phyloP scores from a whole-genome alignment of 2,329 filamentous ascomycete species.

The Bretziella fagacearum region DNA sequence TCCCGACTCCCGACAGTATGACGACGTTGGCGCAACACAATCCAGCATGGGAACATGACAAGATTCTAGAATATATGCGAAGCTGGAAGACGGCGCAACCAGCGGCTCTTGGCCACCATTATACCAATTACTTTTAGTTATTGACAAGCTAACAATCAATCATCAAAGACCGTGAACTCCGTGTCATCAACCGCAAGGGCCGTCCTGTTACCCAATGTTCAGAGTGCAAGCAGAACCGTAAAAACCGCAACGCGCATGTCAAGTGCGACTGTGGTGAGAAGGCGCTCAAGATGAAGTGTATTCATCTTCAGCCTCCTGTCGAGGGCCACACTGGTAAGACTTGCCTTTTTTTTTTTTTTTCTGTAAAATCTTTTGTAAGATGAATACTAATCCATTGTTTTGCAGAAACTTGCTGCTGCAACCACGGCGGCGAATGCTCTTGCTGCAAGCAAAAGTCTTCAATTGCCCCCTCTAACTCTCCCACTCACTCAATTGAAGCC shows the following conservation, averaged over 20 bases:
- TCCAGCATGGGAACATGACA: not conserved
- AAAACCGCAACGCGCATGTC: conserved; percentile 83
- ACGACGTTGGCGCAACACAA: not conserved
- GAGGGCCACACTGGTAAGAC: conserved; percentile 43
- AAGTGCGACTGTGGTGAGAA: conserved; percentile 97
- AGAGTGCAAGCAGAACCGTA: conserved; percentile 90
- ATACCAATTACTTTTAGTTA: too few species aligned
- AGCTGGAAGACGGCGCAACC: too few species aligned
- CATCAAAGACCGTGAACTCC: conserved; percentile 11
- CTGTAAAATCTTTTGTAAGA: not conserved
- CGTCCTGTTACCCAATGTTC: conserved; percentile 94
- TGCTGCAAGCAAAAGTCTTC: conserved; percentile 49
- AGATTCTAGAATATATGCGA: not conserved
- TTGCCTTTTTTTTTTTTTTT: not conserved
- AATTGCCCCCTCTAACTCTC: conserved; percentile 31
- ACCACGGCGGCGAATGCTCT: conserved; percentile 49
- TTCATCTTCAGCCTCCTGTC: conserved; percentile 39
- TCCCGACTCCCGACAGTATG: not conserved
- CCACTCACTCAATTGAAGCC: conserved; percentile 14
- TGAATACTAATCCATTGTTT: conserved; percentile 5
- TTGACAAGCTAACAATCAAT: conserved; percentile 1
- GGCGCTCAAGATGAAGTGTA: conserved; percentile 44
- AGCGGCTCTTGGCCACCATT: too few species aligned
- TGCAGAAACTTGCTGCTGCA: conserved; percentile 51
- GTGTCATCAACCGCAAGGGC: conserved; percentile 44